Evolutionary conservation across 2,329 filamentous ascomycete species (phyloP), one percentile per base, ranked within the genome.

Genomic region (Elsinoe necatrix): DNA sequence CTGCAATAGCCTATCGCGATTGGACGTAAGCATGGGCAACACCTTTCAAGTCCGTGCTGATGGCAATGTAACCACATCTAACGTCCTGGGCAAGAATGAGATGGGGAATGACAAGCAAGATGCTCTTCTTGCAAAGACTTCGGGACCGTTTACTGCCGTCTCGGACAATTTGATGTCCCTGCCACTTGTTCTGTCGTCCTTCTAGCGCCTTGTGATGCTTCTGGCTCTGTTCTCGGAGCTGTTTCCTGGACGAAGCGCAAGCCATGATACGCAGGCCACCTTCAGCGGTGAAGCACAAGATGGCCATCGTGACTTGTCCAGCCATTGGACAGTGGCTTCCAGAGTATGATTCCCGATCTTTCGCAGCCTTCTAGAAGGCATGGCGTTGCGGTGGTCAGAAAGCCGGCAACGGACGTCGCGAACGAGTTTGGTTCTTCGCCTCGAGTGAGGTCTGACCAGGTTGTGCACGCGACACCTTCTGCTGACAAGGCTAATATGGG

Each of bases 121-220:
- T 23, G 25, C 27, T 9, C 4, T 9, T 9, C 27, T 29, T 29
- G 27, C 27, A 2, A 50, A 14, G 23, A 16, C 45, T 18, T n/a
- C 20, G 25, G 25, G 45, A 29, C 27, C n/a, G 14, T 14, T 21
- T 11, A n/a, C 31, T 37, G n/a, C 20, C 25, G 20, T n/a, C 16
- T n/a, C 16, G 18, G 16, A 39, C 48, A 18, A 20, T 21, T 18
- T 20, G 16, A 14, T 11, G 18, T 23, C 16, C 14, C 21, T 25
- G 12, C 20, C 29, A 16, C 31, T 35, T 25, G 20, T 52, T 25
- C 48, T 35, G 18, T 34, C 9, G 18, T 39, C 48, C 16, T 52
- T 52, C 48, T 52, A 39, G 48, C 31, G 48, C 31, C 25, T 7
- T 34, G 25, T 39, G 25, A 39, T 34, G 48, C 14, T 52, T 52